Conservation (phyloP, 495 filamentous ascomycete genomes). For the Annulohypoxylon maeteangense region DNA sequence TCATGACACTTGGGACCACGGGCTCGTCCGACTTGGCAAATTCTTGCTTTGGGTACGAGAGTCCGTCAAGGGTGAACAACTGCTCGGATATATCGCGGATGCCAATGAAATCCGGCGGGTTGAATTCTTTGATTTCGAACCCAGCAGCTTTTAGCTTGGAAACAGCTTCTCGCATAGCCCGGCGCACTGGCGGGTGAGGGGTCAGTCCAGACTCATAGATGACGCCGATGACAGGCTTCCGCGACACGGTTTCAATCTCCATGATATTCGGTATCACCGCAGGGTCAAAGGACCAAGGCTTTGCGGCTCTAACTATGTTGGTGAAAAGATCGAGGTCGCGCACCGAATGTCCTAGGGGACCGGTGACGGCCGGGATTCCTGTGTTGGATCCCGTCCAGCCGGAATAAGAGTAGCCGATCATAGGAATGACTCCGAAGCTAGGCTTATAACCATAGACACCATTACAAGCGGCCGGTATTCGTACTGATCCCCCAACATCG, state of each 20-base stretch:
- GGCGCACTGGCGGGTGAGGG: constrained; percentile 39
- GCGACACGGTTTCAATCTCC: constrained; percentile 10
- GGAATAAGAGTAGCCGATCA: constrained; percentile 41
- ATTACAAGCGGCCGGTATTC: constrained; percentile 68
- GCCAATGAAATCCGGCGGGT: constrained; percentile 37
- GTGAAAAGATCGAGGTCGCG: constrained; percentile 44
- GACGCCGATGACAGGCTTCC: constrained; percentile 56
- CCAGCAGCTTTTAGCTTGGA: constrained; percentile 39
- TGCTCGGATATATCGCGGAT: constrained; percentile 44
- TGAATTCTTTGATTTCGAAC: constrained; percentile 34
- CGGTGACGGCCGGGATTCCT: constrained; percentile 43
- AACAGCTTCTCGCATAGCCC: constrained; percentile 40
- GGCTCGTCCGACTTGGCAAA: constrained; percentile 47
- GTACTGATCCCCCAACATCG: constrained; percentile 76
- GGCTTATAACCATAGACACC: constrained; percentile 71
- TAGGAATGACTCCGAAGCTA: constrained; percentile 65
- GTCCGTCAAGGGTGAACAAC: constrained; percentile 50
- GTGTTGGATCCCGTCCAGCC: constrained; percentile 46
- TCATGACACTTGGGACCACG: constrained; percentile 44
- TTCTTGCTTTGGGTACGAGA: constrained; percentile 47
- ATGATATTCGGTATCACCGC: constrained; percentile 43
- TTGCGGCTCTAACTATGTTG: constrained; percentile 30
- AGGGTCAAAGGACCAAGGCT: constrained; percentile 47
- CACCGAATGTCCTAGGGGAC: constrained; percentile 42
- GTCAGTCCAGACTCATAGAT: constrained; percentile 51